phyloP scores from a whole-genome alignment of 2,329 filamentous ascomycete genomes.

The Aureobasidium uvarum region DNA sequence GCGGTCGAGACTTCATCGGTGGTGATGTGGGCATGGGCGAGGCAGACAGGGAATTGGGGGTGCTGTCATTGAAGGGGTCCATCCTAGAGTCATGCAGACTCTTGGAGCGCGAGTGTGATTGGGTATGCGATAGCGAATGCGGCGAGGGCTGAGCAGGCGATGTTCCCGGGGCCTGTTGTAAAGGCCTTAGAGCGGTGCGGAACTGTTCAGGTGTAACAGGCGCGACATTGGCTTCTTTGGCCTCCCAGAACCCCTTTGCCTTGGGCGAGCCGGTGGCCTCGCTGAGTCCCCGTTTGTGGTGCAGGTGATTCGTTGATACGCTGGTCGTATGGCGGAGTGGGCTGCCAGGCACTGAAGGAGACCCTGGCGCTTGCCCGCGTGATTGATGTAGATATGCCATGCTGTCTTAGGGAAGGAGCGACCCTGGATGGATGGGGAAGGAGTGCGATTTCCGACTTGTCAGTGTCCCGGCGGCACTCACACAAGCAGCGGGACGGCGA shows the following conservation, averaged over 20 bases:
- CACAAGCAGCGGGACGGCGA: conserved; percentile 14
- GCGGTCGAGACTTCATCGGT: conserved; percentile 33
- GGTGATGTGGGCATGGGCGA: conserved; percentile 33
- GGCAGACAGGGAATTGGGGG: conserved; percentile 30
- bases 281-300: conserved; percentile 27
- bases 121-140: conserved; percentile 17
- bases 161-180: conserved; percentile 28
- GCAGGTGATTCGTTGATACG: background rate
- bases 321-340: conserved; percentile 18
- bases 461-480: conserved; percentile 10
- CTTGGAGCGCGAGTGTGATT: conserved; percentile 28
- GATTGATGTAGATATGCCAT: conserved; percentile 22
- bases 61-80: conserved; percentile 23
- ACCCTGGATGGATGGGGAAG: conserved; percentile 4
- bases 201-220: conserved; percentile 27
- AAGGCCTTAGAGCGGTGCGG: conserved; percentile 28
- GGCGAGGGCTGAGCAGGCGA: conserved; percentile 16
- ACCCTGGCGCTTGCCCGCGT: conserved; percentile 20
- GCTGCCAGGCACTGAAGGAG: conserved; percentile 7
- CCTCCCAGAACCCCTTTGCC: conserved; percentile 25
- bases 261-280: conserved; percentile 22
- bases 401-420: conserved; percentile 11
- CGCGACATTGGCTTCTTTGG: conserved; percentile 20
- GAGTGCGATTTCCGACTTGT: background rate
- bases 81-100: conserved; percentile 26